Conservation (phyloP, 139 green algal genomes). For the Protoeuglena noctilucae region DNA sequence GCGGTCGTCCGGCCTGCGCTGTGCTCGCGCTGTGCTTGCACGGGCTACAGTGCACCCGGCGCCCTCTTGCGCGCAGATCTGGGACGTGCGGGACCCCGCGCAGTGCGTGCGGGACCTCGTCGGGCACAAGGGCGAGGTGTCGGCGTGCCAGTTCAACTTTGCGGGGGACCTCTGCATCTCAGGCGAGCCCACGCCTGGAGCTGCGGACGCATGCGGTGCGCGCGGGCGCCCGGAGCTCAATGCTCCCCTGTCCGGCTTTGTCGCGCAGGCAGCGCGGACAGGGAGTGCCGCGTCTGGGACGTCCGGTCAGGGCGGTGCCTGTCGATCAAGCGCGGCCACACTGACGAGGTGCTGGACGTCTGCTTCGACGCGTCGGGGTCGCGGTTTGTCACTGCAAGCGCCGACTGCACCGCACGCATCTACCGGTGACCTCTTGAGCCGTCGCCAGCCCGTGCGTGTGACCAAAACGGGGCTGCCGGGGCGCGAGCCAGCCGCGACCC, state of each 20-base stretch:
- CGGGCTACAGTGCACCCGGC: no score
- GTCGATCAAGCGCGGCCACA: slow-evolving; percentile 41
- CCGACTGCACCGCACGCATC: slow-evolving; percentile 43
- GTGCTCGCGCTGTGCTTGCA: no score
- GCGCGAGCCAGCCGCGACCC: no score
- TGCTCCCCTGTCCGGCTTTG: no score
- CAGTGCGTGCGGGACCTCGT: slow-evolving; percentile 43
- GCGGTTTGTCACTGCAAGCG: slow-evolving; percentile 37
- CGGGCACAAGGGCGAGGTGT: slow-evolving; percentile 44
- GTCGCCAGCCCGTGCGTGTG: no score
- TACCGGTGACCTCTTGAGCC: no score
- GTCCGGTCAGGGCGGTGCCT: slow-evolving; percentile 37
- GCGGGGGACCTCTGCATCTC: slow-evolving; percentile 29
- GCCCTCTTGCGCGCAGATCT: no score
- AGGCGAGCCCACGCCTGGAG: slow-evolving; percentile 4
- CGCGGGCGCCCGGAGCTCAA: no score
- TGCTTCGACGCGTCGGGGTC: slow-evolving; percentile 37
- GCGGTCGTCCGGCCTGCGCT: no score
- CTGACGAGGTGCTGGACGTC: slow-evolving; percentile 59
- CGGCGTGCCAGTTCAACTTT: slow-evolving; percentile 39
- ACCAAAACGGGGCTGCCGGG: no score
- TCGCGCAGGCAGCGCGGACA: slow-evolving; percentile 53
- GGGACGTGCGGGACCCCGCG: slow-evolving; percentile 41
- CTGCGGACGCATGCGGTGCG: no score
- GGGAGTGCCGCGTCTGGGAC: slow-evolving; percentile 39